A percentile compares a stretch with the other conserved stretches of the same genome.
Conservation (phyloP, 108 stramenopile species). For the Nitzschia sp. region DNA sequence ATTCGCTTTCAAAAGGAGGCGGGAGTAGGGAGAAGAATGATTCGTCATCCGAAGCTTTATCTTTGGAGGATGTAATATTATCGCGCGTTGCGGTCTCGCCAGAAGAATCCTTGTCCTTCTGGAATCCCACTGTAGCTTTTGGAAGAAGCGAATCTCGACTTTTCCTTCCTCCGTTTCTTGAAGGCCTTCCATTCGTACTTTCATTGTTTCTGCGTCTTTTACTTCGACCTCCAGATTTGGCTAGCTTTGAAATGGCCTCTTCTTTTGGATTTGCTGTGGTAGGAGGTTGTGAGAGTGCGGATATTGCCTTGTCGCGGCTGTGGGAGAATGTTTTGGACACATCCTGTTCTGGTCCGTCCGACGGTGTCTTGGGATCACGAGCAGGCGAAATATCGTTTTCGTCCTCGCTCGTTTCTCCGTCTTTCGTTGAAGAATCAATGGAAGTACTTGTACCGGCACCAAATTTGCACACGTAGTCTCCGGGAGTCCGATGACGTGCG, state of each 20-base stretch:
- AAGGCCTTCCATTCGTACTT: not conserved
- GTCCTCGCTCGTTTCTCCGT: not conserved
- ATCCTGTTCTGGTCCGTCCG: conserved; percentile 1
- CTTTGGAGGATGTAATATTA: too few relatives aligned
- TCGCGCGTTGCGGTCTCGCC: not conserved
- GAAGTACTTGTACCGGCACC: too few relatives aligned
- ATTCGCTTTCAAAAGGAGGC: conserved; percentile 9
- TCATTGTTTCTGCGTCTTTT: not conserved
- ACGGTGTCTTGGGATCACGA: not conserved
- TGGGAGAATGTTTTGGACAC: not conserved
- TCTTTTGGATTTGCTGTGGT: not conserved
- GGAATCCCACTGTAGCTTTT: not conserved
- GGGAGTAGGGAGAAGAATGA: conserved; percentile 25
- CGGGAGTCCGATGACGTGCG: too few relatives aligned
- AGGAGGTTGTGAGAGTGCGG: conserved; percentile 8
- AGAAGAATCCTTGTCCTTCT: too few relatives aligned
- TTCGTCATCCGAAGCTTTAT: not conserved
- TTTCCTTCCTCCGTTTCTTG: not conserved
- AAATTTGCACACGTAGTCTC: too few relatives aligned
- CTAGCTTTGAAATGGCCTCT: not conserved
- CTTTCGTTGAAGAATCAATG: too few relatives aligned
- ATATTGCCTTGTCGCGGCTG: conserved; percentile 8
- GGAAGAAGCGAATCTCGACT: not conserved
- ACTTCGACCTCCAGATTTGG: not conserved
- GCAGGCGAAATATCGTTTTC: not conserved